Evolutionary conservation across 331 rosid species (phyloP), one percentile per base, ranked within the genome.

Genomic region (Spiraea crenata): DNA sequence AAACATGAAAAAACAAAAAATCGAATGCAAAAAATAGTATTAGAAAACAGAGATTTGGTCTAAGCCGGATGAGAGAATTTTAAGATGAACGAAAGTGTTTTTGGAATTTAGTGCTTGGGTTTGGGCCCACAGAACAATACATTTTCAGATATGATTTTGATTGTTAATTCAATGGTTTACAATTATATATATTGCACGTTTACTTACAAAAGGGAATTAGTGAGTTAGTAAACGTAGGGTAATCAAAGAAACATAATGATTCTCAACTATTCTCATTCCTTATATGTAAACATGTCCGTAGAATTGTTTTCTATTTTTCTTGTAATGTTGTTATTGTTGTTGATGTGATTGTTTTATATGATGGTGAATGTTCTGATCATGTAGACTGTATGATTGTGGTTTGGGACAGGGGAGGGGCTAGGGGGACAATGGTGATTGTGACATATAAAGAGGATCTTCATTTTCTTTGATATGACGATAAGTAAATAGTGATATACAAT

Each of bases 291-390:
- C n/a, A n/a, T n/a, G n/a, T n/a, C n/a, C n/a, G n/a, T n/a, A n/a
- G n/a, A 69, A 11, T 44, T 13, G 44, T 20, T 67, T 34, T 7
- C 44, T 9, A 13, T 41, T 5, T 19, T 55, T 42, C 63, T 57
- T 25, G 46, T 42, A 7, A 42, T 42, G 34, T 35, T 2, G 42
- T 12, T 35, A 20, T 15, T 38, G 46, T 0, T 9, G 20, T 16
- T 61, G 38, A 8, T 49, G 57, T 45, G 17, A 51, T 71, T 58
- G 69, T 63, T 47, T 44, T 64, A 39, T 25, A 25, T 25, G 31
- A 2, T 25, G 49, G 79, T 85, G 85, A 88, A 85, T 80, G 85
- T 79, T 80, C 40, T 79, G 62, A 47, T 79, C 89, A 82, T 77
- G 89, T 80, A 75, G 82, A 83, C 77, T 15, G 11, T 63, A 62